Evolutionary conservation across 495 filamentous ascomycete genomes (phyloP), one percentile per base, ranked within the genome.

Genomic region (Evernia prunastri): DNA sequence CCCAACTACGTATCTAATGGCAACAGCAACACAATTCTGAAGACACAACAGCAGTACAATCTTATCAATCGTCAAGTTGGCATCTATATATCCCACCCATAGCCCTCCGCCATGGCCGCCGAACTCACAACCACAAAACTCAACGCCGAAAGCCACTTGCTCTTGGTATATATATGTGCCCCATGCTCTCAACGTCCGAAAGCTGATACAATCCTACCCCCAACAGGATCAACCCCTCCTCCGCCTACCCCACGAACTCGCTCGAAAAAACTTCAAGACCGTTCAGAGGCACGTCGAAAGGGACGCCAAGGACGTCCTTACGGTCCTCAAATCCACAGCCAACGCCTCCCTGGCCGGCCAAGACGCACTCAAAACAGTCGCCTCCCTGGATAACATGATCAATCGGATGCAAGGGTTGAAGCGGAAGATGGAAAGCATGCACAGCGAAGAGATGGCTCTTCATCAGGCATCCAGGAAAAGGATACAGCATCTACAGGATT

Each of bases 171-270:
- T 63, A 36, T 89, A 83, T 61, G 70, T 63, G 33, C 51, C 40
- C 40, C 36, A 29, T 35, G 25, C n/a, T 63, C 47, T 40, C 66
- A 49, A 43, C 49, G 23, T 36, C 33, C 36, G 29, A n/a, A 29
- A 62, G 60, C 60, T 27, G 9, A 25, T 25, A 25, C 57, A 42
- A 64, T 51, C 70, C 40, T 68, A 63, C 23, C 57, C 60, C 9
- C 27, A 51, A 35, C 59, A 96, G 92, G 94, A 98, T 74, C 93
- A 97, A 84, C 89, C 94, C 31, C 90, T 97, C 66, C 87, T 98
- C 68, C 89, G 91, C 27, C 81, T 97, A 6, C 94, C 94, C 27
- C 85, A 91, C 73, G 93, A 97, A 74, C 86, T 97, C 60, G 85
- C 90, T 49, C 89, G 94, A 60, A 89, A 90, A 71, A 97, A 96